Conservation (phyloP, 2,329 filamentous ascomycete species). For the Fusarium odoratissimum region DNA sequence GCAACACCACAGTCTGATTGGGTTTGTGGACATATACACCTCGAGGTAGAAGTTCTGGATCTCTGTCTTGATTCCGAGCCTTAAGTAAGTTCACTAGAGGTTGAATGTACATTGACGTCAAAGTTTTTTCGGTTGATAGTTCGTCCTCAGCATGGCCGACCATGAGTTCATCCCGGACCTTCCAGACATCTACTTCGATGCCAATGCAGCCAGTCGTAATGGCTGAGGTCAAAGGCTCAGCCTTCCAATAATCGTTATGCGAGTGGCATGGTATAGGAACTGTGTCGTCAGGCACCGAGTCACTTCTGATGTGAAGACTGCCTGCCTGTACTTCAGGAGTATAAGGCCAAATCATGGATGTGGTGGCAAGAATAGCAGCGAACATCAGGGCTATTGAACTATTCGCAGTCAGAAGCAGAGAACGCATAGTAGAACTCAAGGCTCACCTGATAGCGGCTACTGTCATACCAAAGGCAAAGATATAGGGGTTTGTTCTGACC, state of each 20-base stretch:
- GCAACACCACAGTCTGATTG: slow-evolving; percentile 66
- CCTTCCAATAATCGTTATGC: slow-evolving; percentile 78
- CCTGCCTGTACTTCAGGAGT: not conserved
- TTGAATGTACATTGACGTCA: slow-evolving; percentile 71
- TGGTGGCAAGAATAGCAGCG: slow-evolving; percentile 15
- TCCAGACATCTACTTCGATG: slow-evolving; percentile 78
- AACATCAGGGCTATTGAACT: slow-evolving; percentile 27
- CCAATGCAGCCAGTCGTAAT: slow-evolving; percentile 69
- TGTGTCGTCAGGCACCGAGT: not conserved
- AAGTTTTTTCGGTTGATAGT: slow-evolving; percentile 66
- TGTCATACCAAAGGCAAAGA: slow-evolving; percentile 26
- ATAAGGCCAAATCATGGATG: slow-evolving; percentile 20
- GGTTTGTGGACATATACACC: slow-evolving; percentile 69
- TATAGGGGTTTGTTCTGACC: slow-evolving; percentile 17
- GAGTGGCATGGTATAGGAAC: slow-evolving; percentile 70
- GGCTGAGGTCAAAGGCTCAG: slow-evolving; percentile 71
- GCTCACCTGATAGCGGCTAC: slow-evolving; percentile 26
- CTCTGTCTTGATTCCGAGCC: slow-evolving; percentile 51
- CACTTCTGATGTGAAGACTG: not conserved
- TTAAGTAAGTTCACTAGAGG: slow-evolving; percentile 71
- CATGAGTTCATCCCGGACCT: slow-evolving; percentile 64
- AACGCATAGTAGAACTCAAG: rapidly evolving
- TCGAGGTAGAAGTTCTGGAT: slow-evolving; percentile 40
- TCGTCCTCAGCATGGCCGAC: slow-evolving; percentile 71
- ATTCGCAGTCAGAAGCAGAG: not conserved